These are phyloP conservation scores for Rutstroemia sp. DNA, from an alignment of 2,329 filamentous ascomycete species.

Conservation along the genomic window DNA sequence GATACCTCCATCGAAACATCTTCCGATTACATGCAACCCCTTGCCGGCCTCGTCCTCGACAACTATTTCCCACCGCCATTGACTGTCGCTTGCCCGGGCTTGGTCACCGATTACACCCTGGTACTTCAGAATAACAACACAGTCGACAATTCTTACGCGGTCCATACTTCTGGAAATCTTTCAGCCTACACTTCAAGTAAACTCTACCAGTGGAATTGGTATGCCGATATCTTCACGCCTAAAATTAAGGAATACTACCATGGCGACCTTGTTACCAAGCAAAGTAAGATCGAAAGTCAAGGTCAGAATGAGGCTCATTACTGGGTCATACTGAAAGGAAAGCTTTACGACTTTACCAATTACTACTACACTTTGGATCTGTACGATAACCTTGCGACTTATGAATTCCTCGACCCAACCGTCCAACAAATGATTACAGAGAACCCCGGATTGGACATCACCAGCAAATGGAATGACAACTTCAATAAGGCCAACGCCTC, in stretches of 20 bases:
- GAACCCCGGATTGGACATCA: conserved; percentile 76
- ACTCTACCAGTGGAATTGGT: conserved; percentile 67
- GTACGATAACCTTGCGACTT: conserved; percentile 43
- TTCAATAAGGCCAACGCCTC: conserved; percentile 46
- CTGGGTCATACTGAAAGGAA: conserved; percentile 73
- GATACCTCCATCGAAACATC: conserved; percentile 58
- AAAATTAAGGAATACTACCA: conserved; percentile 81
- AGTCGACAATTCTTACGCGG: conserved; percentile 40
- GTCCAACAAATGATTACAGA: conserved; percentile 62
- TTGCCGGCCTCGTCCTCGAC: conserved; percentile 73
- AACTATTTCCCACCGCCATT: conserved; percentile 81
- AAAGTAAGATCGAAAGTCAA: conserved; percentile 50
- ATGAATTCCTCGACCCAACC: conserved; percentile 64
- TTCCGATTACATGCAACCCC: conserved; percentile 60
- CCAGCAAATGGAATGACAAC: conserved; percentile 51
- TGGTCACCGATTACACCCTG: conserved; percentile 54
- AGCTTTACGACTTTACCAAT: conserved; percentile 83
- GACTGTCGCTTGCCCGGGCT: conserved; percentile 61
- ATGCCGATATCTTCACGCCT: conserved; percentile 64
- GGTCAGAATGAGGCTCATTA: conserved; percentile 60
- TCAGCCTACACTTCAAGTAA: conserved; percentile 48
- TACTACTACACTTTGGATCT: conserved; percentile 73
- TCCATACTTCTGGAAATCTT: conserved; percentile 64
- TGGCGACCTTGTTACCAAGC: conserved; percentile 72
- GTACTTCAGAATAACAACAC: conserved; percentile 60